Evolutionary conservation across 495 filamentous ascomycete genomes (phyloP).

Genomic region (Schizothecium vesticola): DNA sequence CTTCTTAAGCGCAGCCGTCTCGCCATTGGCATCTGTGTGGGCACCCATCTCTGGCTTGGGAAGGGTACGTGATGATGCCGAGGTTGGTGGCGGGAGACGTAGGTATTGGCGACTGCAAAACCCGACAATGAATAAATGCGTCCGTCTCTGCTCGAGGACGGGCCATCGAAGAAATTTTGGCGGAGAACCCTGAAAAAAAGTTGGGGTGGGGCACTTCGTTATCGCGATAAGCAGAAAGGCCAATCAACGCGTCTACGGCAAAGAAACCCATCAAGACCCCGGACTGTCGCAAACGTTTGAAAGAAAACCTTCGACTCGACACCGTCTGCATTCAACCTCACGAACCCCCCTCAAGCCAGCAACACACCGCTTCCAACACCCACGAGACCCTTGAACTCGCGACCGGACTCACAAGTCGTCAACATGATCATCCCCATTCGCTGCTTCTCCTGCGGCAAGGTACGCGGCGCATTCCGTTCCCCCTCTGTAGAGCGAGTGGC

Average conservation of each 20-base stretch:
- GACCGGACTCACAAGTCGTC: slow-evolving; percentile 4
- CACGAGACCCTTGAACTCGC: neutral
- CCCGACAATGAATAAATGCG: neutral
- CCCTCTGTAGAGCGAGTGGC: slow-evolving; percentile 4
- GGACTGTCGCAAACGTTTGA: neutral
- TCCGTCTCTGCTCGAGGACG: neutral
- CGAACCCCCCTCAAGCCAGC: neutral
- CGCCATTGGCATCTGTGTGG: slow-evolving; percentile 24
- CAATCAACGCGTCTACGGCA: slow-evolving; percentile 14
- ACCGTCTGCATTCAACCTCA: neutral
- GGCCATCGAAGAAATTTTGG: slow-evolving; percentile 32
- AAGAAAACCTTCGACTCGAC: neutral
- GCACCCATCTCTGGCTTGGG: slow-evolving; percentile 14
- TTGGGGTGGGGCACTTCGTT: slow-evolving; percentile 27
- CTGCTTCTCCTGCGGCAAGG: slow-evolving; percentile 99
- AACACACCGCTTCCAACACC: neutral
- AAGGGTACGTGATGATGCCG: neutral
- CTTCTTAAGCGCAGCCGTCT: slow-evolving; percentile 30
- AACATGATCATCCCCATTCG: slow-evolving; percentile 97
- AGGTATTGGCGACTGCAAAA: neutral
- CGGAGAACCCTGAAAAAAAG: slow-evolving; percentile 26
- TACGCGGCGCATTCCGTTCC: slow-evolving; percentile 29
- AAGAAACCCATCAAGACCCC: slow-evolving; percentile 1
- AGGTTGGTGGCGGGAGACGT: neutral
- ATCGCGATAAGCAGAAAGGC: slow-evolving; percentile 29